Evolutionary conservation across 192 early-diverging fungal species (phyloP).

Genomic region (Geranomyces michiganensis): DNA sequence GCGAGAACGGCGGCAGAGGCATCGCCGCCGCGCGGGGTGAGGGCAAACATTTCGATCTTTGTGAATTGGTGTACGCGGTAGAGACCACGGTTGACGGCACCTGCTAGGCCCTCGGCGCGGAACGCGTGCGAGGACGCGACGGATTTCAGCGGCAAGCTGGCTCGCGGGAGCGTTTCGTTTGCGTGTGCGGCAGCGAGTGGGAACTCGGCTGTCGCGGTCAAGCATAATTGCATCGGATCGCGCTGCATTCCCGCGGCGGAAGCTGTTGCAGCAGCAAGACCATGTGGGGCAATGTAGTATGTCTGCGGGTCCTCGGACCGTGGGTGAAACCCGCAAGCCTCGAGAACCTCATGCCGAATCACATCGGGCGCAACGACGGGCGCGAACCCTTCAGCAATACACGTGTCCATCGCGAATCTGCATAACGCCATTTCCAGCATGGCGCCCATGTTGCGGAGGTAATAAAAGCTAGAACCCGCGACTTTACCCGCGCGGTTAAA

Average conservation of each 20-base stretch:
- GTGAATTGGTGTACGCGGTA: constrained; percentile 95
- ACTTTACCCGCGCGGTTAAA: constrained; percentile 80
- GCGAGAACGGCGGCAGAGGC: constrained; percentile 70
- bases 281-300: constrained; percentile 53
- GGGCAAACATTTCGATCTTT: constrained; percentile 88
- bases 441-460: constrained; percentile 83
- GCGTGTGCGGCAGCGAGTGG: constrained; percentile 85
- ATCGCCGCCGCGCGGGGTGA: constrained; percentile 52
- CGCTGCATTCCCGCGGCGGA: neutral
- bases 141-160: constrained; percentile 69
- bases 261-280: neutral
- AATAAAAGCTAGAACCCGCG: constrained; percentile 83
- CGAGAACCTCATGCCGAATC: constrained; percentile 74
- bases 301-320: constrained; percentile 83
- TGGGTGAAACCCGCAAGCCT: constrained; percentile 90
- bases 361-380: constrained; percentile 85
- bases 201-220: constrained; percentile 91
- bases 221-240: constrained; percentile 58
- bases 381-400: constrained; percentile 68
- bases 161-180: constrained; percentile 60
- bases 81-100: constrained; percentile 83
- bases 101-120: constrained; percentile 84
- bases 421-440: constrained; percentile 85
- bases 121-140: constrained; percentile 88
- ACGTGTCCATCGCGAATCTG: constrained; percentile 83